Evolutionary conservation across 306 rosid genomes (phyloP).

Genomic region (Macrotyloma uniflorum): DNA sequence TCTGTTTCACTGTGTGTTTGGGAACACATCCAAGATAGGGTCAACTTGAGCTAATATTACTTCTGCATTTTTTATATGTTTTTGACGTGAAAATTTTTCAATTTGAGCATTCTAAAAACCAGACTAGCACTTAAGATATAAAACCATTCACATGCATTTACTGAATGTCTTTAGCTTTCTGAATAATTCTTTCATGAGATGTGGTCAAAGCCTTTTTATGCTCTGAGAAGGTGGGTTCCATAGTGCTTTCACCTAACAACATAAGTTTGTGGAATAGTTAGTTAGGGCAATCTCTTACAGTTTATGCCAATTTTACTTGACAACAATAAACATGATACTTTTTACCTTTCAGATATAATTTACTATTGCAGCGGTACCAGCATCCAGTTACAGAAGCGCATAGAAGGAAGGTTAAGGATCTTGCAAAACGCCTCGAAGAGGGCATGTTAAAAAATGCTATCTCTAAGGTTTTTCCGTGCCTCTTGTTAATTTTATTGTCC

Average conservation of each 20-base stretch:
- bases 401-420: slow-evolving; percentile 54
- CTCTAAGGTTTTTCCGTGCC: slow-evolving; percentile 58
- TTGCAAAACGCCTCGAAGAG: slow-evolving; percentile 87
- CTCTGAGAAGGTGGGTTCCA: neutral
- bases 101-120: neutral
- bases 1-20: neutral
- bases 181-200: neutral
- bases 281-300: neutral
- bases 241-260: neutral
- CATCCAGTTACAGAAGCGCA: slow-evolving; percentile 48
- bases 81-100: no score
- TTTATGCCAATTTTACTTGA: neutral
- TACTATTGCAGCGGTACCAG: slow-evolving; percentile 54
- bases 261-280: neutral
- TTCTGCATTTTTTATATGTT: neutral
- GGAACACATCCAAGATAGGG: neutral
- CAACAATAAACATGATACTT: neutral
- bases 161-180: neutral
- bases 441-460: slow-evolving; percentile 62
- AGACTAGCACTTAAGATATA: neutral
- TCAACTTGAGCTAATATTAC: neutral
- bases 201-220: neutral
- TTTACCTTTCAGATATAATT: slow-evolving; percentile 57
- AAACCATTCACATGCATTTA: neutral
- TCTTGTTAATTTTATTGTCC: slow-evolving; percentile 11